phyloP scores from a whole-genome alignment of 2,329 filamentous ascomycete species.

The Orbilia quercus region DNA sequence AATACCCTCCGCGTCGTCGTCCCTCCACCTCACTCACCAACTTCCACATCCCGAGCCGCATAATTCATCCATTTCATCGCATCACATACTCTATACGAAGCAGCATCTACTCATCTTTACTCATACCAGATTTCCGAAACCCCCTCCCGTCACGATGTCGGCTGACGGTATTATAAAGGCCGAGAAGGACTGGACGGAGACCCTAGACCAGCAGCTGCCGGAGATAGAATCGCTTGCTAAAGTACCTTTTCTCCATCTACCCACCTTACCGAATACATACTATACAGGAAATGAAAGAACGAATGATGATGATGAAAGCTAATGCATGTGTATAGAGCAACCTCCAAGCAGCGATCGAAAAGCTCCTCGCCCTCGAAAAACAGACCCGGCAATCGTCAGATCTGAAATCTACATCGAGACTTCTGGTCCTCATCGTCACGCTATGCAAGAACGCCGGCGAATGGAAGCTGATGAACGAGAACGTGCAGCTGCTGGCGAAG shows the following conservation, averaged over 20 bases:
- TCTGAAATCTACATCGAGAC: constrained; percentile 90
- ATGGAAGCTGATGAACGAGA: constrained; percentile 95
- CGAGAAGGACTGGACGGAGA: constrained; percentile 98
- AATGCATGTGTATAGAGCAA: constrained; percentile 70
- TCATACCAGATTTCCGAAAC: constrained; percentile 16
- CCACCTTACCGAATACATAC: constrained; percentile 60
- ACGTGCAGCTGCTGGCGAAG: constrained; percentile 94
- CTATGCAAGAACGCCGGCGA: constrained; percentile 92
- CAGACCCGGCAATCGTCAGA: constrained; percentile 98
- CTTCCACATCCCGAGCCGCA: constrained; percentile 18
- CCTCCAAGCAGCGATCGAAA: constrained; percentile 88
- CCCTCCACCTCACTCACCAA: constrained; percentile 30
- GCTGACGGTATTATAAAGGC: constrained; percentile 62
- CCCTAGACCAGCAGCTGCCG: constrained; percentile 89
- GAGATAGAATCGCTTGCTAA: constrained; percentile 90
- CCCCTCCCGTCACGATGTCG: constrained; percentile 57
- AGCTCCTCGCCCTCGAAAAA: constrained; percentile 91
- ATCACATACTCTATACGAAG: constrained; percentile 10
- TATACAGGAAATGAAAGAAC: too few species aligned
- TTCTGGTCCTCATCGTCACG: constrained; percentile 88
- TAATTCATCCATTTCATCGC: constrained; percentile 1
- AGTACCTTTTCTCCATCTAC: constrained; percentile 67
- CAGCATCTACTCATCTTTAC: background rate
- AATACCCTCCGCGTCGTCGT: constrained; percentile 40
- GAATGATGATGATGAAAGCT: too few species aligned